These are phyloP conservation scores for Chrysosporium queenslandicum DNA, from an alignment of 2,329 filamentous ascomycete species.

Conservation along the genomic window DNA sequence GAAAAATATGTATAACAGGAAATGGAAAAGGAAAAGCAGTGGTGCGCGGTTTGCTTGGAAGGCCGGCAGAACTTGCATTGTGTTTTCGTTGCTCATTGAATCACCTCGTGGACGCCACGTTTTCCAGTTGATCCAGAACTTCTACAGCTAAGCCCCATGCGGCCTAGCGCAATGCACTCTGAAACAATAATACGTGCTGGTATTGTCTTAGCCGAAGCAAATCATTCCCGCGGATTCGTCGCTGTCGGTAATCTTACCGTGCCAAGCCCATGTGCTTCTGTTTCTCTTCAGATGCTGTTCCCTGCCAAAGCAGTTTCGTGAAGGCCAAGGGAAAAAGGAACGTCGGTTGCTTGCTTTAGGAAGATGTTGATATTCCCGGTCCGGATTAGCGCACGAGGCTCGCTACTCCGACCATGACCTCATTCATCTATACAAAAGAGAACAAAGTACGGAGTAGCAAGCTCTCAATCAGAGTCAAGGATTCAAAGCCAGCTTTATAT, in stretches of 20 bases:
- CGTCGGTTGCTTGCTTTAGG: too few relatives aligned
- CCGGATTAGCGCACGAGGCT: too few relatives aligned
- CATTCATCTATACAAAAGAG: too few relatives aligned
- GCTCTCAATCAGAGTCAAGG: too few relatives aligned
- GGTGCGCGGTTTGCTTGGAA: too few relatives aligned
- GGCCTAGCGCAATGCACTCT: neutral
- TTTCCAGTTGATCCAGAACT: conserved; percentile 5
- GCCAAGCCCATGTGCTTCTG: neutral
- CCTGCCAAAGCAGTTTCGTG: neutral
- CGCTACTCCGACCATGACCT: too few relatives aligned
- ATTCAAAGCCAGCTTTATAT: neutral
- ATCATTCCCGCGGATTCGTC: neutral
- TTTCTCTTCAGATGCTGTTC: neutral
- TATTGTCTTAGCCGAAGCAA: neutral
- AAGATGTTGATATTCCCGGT: too few relatives aligned
- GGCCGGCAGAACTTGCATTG: too few relatives aligned
- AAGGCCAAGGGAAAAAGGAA: neutral
- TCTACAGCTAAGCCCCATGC: neutral
- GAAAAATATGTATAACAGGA: too few relatives aligned
- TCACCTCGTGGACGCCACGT: conserved; percentile 17
- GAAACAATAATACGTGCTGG: neutral
- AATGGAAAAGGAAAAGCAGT: too few relatives aligned
- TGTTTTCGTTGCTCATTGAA: too few relatives aligned
- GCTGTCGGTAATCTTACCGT: neutral
- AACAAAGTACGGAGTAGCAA: too few relatives aligned